Base-by-base conservation (phyloP, 352 stramenopile species). In the Globisporangium paroecandrum region DNA sequence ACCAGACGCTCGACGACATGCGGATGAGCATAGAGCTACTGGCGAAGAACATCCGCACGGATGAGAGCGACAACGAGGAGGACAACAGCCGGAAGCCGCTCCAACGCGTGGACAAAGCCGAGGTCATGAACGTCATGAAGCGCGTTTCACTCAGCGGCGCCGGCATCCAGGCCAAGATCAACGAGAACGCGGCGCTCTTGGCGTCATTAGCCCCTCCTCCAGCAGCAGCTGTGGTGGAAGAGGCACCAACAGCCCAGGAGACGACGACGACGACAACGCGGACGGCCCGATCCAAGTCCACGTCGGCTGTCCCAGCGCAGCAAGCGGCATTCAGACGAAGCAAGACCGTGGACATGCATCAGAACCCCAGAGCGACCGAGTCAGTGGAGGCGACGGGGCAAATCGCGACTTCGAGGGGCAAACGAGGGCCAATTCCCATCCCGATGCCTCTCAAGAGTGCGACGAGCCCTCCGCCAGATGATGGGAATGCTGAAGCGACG, bases 1-100 rank as follows among this genome's bases (percentile, higher is more conserved):
- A 91, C 15, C 71, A 93, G 53, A 81, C 69, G 9, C 69, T 90
- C 18, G 81, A 87, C 51, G 84, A 88, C 43, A 79, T 93, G 67
- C 74, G 74, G 6, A 77, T 82, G 57, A 77, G 76, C 1, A 69
- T 93, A 27, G 78, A 85, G 38, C 72, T 91, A 60, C 69, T 93
- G 54, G 76, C 77, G 4, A 91, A 91, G 67, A 86, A 77, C 6
- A 77, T 90, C 3, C 82, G 81, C 24, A 85, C 71, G 8, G 81
- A 93, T 34, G 84, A 93, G 20, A 78, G 76, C n/a, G 75, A 88
- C 58, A 81, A 76, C 15, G 81, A 86, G 29, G 72, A 24, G 6
- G 24, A 56, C 13, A 43, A 53, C 15, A 64, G 2, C 12, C 36
- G 41, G 7, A 62, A 46, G 27, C 34, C 43, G 8, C 15, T 69